Percentiles rank a stretch among this genome's conserved stretches.
These are phyloP conservation scores for Aspergillus glaucus DNA, from an alignment of 2,329 filamentous ascomycete species.

Conservation along the genomic window DNA sequence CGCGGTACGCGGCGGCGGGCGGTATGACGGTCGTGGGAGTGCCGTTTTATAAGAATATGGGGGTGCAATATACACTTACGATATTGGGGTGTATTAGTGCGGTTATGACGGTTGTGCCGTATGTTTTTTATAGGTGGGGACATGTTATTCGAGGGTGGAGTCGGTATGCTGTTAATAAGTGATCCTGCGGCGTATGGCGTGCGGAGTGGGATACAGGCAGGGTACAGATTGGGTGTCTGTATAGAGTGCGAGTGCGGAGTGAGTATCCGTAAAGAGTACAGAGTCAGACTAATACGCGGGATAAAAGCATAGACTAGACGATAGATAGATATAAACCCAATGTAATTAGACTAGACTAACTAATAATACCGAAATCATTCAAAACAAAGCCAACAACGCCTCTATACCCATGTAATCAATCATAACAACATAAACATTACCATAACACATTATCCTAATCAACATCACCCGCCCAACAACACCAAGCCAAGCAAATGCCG, in stretches of 20 bases:
- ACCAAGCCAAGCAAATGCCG: not conserved
- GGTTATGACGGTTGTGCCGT: slow-evolving; percentile 40
- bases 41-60: slow-evolving; percentile 38
- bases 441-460: not conserved
- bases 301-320: not conserved
- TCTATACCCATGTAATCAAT: not conserved
- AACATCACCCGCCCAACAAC: not conserved
- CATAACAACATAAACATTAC: not conserved
- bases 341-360: not conserved
- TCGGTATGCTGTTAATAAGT: not conserved
- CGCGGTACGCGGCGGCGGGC: slow-evolving; percentile 36
- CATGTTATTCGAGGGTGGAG: not conserved
- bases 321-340: not conserved
- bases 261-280: not conserved
- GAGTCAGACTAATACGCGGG: too few relatives aligned
- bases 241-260: not conserved
- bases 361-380: not conserved
- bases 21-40: slow-evolving; percentile 32
- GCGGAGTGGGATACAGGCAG: not conserved
- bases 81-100: slow-evolving; percentile 36
- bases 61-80: slow-evolving; percentile 39
- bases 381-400: not conserved
- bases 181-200: too few relatives aligned
- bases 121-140: slow-evolving; percentile 15
- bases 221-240: not conserved